These are phyloP conservation scores for Plectosphaerella sp. DNA, from an alignment of 2,329 filamentous ascomycete species.

Conservation along the genomic window DNA sequence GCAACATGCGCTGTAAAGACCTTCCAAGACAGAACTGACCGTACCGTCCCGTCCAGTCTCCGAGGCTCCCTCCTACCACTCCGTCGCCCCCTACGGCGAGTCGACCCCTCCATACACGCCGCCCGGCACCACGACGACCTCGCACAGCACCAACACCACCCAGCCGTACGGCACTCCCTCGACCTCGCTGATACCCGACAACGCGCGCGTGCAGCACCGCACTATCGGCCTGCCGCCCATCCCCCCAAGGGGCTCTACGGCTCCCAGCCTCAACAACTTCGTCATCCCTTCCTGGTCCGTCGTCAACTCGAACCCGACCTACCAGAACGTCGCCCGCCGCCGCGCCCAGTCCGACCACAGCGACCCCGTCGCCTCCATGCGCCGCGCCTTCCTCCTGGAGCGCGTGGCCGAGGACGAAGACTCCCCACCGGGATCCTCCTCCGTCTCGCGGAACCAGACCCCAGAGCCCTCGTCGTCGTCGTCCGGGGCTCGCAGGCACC, in stretches of 20 bases:
- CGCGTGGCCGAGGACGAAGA: constrained; percentile 30
- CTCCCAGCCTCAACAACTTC: constrained; percentile 43
- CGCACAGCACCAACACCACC: constrained; percentile 10
- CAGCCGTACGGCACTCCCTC: constrained; percentile 11
- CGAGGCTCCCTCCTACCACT: constrained; percentile 61
- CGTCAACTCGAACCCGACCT: constrained; percentile 49
- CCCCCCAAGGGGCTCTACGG: constrained; percentile 26
- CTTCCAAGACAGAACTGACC: background rate
- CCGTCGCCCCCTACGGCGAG: constrained; percentile 42
- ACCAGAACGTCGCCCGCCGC: constrained; percentile 59
- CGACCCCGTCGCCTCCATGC: constrained; percentile 23
- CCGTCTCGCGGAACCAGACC: constrained; percentile 31
- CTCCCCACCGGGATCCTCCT: constrained; percentile 11
- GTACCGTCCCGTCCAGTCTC: constrained; percentile 40
- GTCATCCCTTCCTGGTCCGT: constrained; percentile 56
- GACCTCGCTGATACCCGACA: constrained; percentile 18
- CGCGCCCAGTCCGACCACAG: constrained; percentile 44
- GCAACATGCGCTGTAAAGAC: too few species aligned
- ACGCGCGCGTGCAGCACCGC: constrained; percentile 19
- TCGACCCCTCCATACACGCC: constrained; percentile 48
- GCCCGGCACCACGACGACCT: constrained; percentile 15
- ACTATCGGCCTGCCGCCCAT: constrained; percentile 47
- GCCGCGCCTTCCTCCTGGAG: constrained; percentile 25
- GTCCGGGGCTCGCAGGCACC: constrained; percentile 39
- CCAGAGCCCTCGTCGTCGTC: constrained; percentile 26